A percentile compares a stretch with the other conserved stretches of the same genome.
These are phyloP conservation scores for Globisporangium uncinulatum DNA, from an alignment of 352 stramenopile genomes.

Conservation along the genomic window DNA sequence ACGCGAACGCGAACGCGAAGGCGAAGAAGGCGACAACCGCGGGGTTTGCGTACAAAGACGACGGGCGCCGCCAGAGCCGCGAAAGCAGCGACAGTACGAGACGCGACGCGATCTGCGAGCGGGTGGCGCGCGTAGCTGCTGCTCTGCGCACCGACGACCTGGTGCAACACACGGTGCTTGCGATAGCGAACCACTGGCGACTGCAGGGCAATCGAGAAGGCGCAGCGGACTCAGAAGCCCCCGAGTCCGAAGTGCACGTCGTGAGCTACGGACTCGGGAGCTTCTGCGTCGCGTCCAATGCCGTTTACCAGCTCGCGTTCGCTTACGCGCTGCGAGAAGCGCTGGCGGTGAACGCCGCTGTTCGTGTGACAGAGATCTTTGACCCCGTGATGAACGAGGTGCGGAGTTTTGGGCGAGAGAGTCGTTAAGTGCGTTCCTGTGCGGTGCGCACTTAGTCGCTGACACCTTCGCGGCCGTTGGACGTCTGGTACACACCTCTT, in stretches of 20 bases:
- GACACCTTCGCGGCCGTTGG: too few relatives aligned
- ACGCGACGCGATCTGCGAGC: constrained; percentile 24
- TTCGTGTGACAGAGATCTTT: constrained; percentile 37
- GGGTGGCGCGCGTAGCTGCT: constrained; percentile 29
- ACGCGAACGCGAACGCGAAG: not conserved
- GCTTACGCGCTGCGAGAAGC: constrained; percentile 34
- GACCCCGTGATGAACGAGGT: constrained; percentile 81
- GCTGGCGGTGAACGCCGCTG: constrained; percentile 6
- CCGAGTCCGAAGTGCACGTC: constrained; percentile 16
- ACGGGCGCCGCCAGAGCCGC: not conserved
- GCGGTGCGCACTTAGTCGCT: too few relatives aligned
- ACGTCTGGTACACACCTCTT: too few relatives aligned
- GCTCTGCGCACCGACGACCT: constrained; percentile 26
- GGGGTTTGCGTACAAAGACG: constrained; percentile 7
- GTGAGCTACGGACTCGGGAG: constrained; percentile 73
- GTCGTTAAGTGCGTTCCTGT: not conserved
- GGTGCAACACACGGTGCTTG: constrained; percentile 20
- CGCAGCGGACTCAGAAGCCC: not conserved
- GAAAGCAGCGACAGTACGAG: not conserved
- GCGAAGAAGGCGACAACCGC: constrained; percentile 3
- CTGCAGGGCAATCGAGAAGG: constrained; percentile 19
- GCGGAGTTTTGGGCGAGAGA: constrained; percentile 1
- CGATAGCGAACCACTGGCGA: constrained; percentile 6
- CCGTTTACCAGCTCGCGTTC: constrained; percentile 70
- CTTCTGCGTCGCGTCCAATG: constrained; percentile 68